Conservation (phyloP, 2,329 filamentous ascomycete genomes). For the Aspergillus sp. region DNA sequence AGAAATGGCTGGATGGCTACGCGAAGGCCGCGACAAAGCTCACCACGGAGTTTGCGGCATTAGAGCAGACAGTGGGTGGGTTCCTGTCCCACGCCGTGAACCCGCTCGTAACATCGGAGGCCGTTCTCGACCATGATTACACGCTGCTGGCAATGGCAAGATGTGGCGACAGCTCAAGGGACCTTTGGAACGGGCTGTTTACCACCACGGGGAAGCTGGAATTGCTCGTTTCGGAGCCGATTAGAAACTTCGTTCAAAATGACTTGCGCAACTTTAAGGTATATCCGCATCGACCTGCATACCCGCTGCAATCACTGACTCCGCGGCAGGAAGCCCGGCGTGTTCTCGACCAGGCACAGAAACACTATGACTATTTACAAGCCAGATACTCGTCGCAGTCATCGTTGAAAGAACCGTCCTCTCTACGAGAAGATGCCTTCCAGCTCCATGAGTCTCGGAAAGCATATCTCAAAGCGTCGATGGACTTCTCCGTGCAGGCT, state of each 20-base stretch:
- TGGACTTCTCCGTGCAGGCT: conserved; percentile 85
- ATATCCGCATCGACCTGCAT: conserved; percentile 4
- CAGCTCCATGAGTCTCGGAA: conserved; percentile 88
- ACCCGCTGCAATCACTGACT: conserved; percentile 8
- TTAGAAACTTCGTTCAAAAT: conserved; percentile 64
- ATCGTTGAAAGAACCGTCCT: conserved; percentile 88
- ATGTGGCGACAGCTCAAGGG: conserved; percentile 73
- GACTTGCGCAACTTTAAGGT: conserved; percentile 76
- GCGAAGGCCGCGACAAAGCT: conserved; percentile 54
- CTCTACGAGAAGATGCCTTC: conserved; percentile 89
- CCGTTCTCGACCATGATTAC: conserved; percentile 89
- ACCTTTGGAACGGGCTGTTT: conserved; percentile 75
- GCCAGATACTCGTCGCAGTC: conserved; percentile 74
- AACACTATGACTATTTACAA: conserved; percentile 71
- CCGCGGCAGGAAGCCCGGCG: conserved; percentile 55
- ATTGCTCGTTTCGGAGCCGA: conserved; percentile 65
- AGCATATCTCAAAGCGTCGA: conserved; percentile 77
- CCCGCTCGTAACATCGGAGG: conserved; percentile 64
- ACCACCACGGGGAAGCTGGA: conserved; percentile 70
- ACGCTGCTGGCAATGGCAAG: conserved; percentile 77
- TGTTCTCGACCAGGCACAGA: conserved; percentile 68
- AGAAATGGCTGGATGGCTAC: conserved; percentile 80
- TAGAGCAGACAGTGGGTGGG: conserved; percentile 70
- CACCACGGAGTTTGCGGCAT: conserved; percentile 55
- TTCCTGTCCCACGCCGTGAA: conserved; percentile 71